phyloP scores from a whole-genome alignment of 768 basidiomycete species.

The Termitomyces titanicus region DNA sequence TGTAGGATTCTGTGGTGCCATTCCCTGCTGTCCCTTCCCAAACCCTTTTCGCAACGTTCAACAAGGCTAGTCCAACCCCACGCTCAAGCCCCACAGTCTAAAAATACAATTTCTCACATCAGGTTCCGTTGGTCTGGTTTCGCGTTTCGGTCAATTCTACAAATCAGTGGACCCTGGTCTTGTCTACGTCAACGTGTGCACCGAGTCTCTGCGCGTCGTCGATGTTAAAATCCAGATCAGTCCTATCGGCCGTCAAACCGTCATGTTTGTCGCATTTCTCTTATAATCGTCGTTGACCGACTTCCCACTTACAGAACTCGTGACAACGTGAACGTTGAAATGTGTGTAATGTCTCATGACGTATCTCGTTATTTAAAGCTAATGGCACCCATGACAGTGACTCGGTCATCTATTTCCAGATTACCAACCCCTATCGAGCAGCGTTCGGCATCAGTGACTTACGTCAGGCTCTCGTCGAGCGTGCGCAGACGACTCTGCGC shows the following conservation, averaged over 20 bases:
- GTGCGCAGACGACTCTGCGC: slow-evolving; percentile 92
- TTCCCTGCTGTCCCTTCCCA: slow-evolving; percentile 82
- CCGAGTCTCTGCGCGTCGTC: slow-evolving; percentile 80
- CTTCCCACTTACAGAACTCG: slow-evolving; percentile 52
- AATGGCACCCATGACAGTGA: slow-evolving; percentile 46
- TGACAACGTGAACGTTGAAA: slow-evolving; percentile 94
- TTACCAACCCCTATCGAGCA: slow-evolving; percentile 86
- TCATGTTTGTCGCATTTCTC: slow-evolving; percentile 48
- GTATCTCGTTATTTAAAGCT: slow-evolving; percentile 4
- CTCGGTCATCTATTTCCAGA: slow-evolving; percentile 92
- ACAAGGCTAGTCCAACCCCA: slow-evolving; percentile 53
- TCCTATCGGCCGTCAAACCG: slow-evolving; percentile 79
- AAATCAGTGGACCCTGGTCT: slow-evolving; percentile 92
- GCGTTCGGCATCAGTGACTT: slow-evolving; percentile 93
- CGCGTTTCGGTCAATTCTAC: slow-evolving; percentile 95
- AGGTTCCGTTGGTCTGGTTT: slow-evolving; percentile 89
- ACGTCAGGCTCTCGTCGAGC: slow-evolving; percentile 77
- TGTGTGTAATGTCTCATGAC: slow-evolving; percentile 43
- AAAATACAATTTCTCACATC: slow-evolving; percentile 18
- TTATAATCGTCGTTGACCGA: not conserved
- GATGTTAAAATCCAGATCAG: slow-evolving; percentile 97
- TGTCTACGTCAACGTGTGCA: slow-evolving; percentile 91
- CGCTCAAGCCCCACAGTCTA: not conserved
- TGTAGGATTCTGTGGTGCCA: slow-evolving; percentile 67
- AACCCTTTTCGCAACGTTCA: slow-evolving; percentile 85